phyloP scores from a whole-genome alignment of 2,329 filamentous ascomycete genomes.

The Pseudopyricularia cyperi region DNA sequence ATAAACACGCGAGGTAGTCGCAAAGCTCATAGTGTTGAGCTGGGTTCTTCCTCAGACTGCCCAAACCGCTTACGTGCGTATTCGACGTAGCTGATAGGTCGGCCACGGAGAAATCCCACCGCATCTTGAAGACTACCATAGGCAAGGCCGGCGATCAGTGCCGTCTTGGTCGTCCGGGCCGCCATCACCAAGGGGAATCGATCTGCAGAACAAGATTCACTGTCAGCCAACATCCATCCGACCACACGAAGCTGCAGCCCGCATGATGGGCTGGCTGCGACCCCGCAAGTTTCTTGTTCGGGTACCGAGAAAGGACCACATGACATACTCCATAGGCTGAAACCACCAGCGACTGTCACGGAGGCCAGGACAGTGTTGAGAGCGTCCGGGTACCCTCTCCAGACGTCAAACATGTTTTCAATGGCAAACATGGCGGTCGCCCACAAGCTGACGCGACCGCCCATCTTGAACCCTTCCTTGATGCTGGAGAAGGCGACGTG shows the following conservation, averaged over 20 bases:
- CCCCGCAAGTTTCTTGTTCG: background rate
- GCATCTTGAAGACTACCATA: slow-evolving; percentile 76
- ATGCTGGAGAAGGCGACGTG: slow-evolving; percentile 66
- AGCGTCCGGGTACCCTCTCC: slow-evolving; percentile 58
- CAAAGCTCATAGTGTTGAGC: background rate
- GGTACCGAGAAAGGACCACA: background rate
- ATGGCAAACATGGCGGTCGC: slow-evolving; percentile 64
- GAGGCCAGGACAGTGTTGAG: slow-evolving; percentile 72
- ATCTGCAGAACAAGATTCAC: slow-evolving; percentile 34
- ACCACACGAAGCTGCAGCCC: background rate
- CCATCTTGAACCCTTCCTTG: slow-evolving; percentile 67
- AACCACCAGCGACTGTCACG: slow-evolving; percentile 70
- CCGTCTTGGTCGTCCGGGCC: slow-evolving; percentile 66
- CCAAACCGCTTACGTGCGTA: background rate
- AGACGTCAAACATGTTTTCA: slow-evolving; percentile 75
- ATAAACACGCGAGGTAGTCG: no score
- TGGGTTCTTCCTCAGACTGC: background rate
- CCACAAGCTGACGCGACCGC: slow-evolving; percentile 56
- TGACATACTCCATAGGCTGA: slow-evolving; percentile 70
- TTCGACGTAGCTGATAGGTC: slow-evolving; percentile 62
- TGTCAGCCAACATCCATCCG: background rate
- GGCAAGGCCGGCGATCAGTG: slow-evolving; percentile 61
- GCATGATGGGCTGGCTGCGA: background rate
- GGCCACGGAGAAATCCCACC: slow-evolving; percentile 54
- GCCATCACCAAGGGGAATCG: slow-evolving; percentile 66